Evolutionary conservation across 1,284 basidiomycete species (phyloP), one percentile per base, ranked within the genome.

Genomic region (Melampsora abietis-canadensis): DNA sequence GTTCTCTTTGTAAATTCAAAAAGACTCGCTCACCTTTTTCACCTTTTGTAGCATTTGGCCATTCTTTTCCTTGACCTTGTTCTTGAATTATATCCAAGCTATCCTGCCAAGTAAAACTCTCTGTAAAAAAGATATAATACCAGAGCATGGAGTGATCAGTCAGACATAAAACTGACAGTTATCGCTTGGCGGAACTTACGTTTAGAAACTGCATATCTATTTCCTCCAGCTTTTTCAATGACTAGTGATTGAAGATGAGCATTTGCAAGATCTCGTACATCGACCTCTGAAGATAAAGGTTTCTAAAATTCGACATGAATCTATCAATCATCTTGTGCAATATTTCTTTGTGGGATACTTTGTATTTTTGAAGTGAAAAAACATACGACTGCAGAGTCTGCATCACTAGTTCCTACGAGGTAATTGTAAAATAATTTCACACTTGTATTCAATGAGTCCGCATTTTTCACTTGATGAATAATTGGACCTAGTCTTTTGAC

Each of bases 221-320:
- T 82, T 0, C 86, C 87, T 5, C 85, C 85, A 0, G 89, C 89
- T n/a, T 85, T 85, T 4, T 84, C 81, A 46, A 84, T 84, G 47
- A 84, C 82, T 0, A 89, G 82, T 0, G 88, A 86, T 8, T 84
- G 82, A 3, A 85, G 82, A 77, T 90, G 88, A 0, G 86, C 87
- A 6, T 84, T 81, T 0, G 86, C 88, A 24, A 89, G 82, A 77
- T 89, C 87, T 15, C 87, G 84, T 0, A 89, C 88, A 76, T 89
- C 87, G 46, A 88, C 85, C 12, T 19, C 31, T 30, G 34, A 37
- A 2, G 7, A 27, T 27, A 34, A 24, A n/a, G 60, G 60, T 21
- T 54, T 19, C 51, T 54, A 12, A 54, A 54, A n/a, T 8, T 21
- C 27, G 15, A 54, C 19, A n/a, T 54, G 7, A 54, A 51, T 7